Percentiles rank a stretch among this genome's conserved stretches.
phyloP scores from a whole-genome alignment of 108 stramenopile genomes.

The Discostella pseudostelligera region DNA sequence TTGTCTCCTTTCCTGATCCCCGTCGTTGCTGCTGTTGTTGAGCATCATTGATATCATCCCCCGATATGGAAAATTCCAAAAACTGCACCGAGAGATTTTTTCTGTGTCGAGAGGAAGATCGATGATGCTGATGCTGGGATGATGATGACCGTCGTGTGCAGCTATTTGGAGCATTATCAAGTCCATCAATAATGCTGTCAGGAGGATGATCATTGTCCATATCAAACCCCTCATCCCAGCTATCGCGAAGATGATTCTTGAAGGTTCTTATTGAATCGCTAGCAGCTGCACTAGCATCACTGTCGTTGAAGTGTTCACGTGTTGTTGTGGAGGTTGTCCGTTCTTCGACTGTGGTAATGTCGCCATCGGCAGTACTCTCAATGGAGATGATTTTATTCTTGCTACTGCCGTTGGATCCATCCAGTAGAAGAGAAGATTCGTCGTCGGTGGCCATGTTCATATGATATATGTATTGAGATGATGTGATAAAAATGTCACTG shows the following conservation, averaged over 20 bases:
- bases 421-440: too few relatives aligned
- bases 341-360: constrained; percentile 5
- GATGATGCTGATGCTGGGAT: not conserved
- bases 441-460: too few relatives aligned
- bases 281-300: not conserved
- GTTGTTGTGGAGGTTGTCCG: not conserved
- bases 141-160: too few relatives aligned
- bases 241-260: constrained; percentile 8
- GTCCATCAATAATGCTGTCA: too few relatives aligned
- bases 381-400: not conserved
- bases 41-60: not conserved
- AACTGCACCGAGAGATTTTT: constrained; percentile 4
- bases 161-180: too few relatives aligned
- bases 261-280: not conserved
- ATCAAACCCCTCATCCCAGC: constrained; percentile 2
- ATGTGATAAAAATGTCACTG: too few relatives aligned
- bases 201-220: not conserved
- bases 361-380: constrained; percentile 7
- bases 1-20: constrained; percentile 4
- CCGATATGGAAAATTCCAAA: constrained; percentile 25
- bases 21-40: not conserved
- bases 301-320: not conserved
- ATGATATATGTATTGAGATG: too few relatives aligned
- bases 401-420: too few relatives aligned
- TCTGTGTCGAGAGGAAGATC: constrained; percentile 2